Conservation (phyloP, 169 alveolate genomes). For the Cryptosporidium baileyi region DNA sequence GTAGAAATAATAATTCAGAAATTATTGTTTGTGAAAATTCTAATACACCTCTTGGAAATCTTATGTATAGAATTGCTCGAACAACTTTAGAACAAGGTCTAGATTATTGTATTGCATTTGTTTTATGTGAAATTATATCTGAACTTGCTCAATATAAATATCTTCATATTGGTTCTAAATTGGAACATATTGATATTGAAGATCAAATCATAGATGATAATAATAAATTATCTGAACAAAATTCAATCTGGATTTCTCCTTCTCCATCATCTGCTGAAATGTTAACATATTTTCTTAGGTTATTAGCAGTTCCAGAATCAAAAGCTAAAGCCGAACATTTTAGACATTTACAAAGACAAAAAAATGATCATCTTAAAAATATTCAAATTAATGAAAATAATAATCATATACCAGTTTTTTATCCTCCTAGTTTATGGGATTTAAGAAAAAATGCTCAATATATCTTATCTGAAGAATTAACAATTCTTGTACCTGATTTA, state of each 20-base stretch:
- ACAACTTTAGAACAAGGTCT: conserved; percentile 64
- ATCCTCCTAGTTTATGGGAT: conserved; percentile 69
- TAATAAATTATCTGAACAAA: background rate
- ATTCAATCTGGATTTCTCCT: conserved; percentile 31
- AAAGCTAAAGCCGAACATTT: conserved; percentile 48
- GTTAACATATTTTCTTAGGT: conserved; percentile 51
- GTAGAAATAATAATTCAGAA: background rate
- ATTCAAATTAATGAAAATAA: background rate
- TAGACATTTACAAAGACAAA: conserved; percentile 60
- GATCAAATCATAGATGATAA: background rate
- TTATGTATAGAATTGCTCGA: conserved; percentile 40
- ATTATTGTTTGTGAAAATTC: conserved; percentile 23
- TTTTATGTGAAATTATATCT: conserved; percentile 36
- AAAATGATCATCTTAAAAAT: conserved; percentile 15
- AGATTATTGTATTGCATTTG: conserved; percentile 55
- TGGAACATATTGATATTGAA: no score
- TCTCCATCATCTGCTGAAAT: conserved; percentile 67
- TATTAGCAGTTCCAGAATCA: conserved; percentile 59
- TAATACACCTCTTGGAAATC: conserved; percentile 37
- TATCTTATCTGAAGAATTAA: conserved; percentile 36
- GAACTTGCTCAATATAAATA: conserved; percentile 36
- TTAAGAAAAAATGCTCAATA: conserved; percentile 39
- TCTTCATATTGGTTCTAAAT: conserved; percentile 51
- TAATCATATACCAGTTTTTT: conserved; percentile 15
- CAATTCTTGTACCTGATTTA: conserved; percentile 56